These are phyloP conservation scores for Calonectria hongkongensis DNA, from an alignment of 2,329 filamentous ascomycete genomes.

Conservation along the genomic window DNA sequence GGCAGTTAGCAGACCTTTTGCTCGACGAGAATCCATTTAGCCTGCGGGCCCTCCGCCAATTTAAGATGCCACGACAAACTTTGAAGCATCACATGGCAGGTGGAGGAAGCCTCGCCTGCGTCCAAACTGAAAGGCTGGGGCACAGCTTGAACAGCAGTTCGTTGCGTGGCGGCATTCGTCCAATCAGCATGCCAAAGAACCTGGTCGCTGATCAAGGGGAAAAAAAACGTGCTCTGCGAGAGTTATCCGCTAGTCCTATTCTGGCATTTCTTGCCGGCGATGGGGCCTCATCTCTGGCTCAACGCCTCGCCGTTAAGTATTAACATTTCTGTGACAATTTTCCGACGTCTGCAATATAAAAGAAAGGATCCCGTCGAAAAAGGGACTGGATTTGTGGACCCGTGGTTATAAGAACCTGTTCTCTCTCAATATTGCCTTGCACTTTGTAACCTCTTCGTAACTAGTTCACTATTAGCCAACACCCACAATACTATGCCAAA, in stretches of 20 bases:
- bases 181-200: background rate
- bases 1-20: background rate
- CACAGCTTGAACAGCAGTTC: conserved; percentile 17
- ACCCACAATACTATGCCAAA: conserved; percentile 32
- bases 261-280: conserved; percentile 16
- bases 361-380: background rate
- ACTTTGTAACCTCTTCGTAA: background rate
- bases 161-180: background rate
- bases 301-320: conserved; percentile 6
- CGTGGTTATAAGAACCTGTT: no score
- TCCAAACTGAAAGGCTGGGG: conserved; percentile 9
- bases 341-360: conserved; percentile 15
- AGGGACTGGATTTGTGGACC: background rate
- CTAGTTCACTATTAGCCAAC: background rate
- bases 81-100: conserved; percentile 22
- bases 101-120: conserved; percentile 11
- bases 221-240: background rate
- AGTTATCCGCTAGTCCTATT: background rate
- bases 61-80: conserved; percentile 8
- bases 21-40: background rate
- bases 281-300: background rate
- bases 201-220: background rate
- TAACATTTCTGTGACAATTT: conserved; percentile 11
- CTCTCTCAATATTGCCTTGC: background rate
- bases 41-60: background rate